Conservation (phyloP, 1,284 basidiomycete species). For the Naganishia cerealis region DNA sequence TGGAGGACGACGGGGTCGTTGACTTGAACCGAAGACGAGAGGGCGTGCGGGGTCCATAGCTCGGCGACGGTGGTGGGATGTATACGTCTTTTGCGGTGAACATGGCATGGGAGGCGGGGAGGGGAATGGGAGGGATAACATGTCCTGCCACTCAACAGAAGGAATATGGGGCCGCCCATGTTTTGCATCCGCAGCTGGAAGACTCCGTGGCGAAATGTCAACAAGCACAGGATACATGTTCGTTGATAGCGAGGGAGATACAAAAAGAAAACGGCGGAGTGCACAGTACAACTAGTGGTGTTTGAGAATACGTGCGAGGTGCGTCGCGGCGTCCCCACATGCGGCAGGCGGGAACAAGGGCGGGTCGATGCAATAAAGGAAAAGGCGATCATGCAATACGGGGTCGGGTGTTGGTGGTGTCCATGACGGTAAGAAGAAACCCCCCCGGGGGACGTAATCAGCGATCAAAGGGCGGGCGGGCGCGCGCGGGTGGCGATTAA, state of each 20-base stretch:
- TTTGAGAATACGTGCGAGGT: too few species aligned
- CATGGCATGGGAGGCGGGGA: background rate
- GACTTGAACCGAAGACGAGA: conserved; percentile 10
- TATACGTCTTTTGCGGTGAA: background rate
- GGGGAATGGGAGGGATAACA: background rate
- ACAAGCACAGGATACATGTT: background rate
- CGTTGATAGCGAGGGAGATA: too few species aligned
- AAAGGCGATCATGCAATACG: too few species aligned
- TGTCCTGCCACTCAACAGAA: background rate
- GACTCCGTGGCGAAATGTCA: background rate
- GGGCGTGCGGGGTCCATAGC: background rate
- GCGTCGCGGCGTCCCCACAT: too few species aligned
- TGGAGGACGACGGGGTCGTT: background rate
- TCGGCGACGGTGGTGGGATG: background rate
- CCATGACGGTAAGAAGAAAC: too few species aligned
- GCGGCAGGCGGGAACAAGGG: too few species aligned
- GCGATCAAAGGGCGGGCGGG: too few species aligned
- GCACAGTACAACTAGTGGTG: too few species aligned
- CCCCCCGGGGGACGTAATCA: too few species aligned
- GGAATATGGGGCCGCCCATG: background rate
- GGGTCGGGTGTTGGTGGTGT: too few species aligned
- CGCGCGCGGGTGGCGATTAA: background rate
- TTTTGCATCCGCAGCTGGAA: background rate
- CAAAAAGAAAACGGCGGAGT: too few species aligned
- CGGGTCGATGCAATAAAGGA: too few species aligned